Percentiles rank a stretch among this genome's conserved stretches.
These are phyloP conservation scores for Carpinus fangiana DNA, from an alignment of 306 rosid species.

Conservation along the genomic window DNA sequence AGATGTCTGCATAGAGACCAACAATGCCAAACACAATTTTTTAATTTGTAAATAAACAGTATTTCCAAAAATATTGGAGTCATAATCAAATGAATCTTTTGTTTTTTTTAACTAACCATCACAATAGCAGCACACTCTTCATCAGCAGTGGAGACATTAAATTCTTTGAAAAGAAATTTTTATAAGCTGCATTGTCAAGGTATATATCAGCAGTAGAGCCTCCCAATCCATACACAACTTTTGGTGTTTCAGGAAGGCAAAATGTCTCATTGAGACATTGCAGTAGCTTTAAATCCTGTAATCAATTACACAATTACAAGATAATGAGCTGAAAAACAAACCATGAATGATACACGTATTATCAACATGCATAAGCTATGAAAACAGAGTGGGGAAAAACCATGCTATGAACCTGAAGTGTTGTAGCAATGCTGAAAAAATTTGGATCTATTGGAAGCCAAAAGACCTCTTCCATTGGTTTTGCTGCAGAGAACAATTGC, in stretches of 20 bases:
- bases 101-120: not conserved
- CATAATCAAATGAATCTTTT: not conserved
- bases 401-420: constrained; percentile 2
- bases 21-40: not conserved
- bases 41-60: not conserved
- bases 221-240: constrained; percentile 23
- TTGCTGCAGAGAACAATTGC: constrained; percentile 12
- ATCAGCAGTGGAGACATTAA: constrained; percentile 21
- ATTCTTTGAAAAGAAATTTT: constrained; percentile 19
- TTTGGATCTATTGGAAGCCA: constrained; percentile 24
- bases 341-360: not conserved
- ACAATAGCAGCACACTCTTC: constrained; percentile 27
- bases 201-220: constrained; percentile 23
- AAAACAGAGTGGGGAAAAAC: not conserved
- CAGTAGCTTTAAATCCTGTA: constrained; percentile 13
- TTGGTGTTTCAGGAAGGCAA: constrained; percentile 21
- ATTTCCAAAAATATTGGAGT: not conserved
- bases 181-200: constrained; percentile 26
- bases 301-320: not conserved
- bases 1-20: constrained; percentile 17
- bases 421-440: constrained; percentile 4
- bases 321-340: not conserved
- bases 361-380: not conserved
- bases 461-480: constrained; percentile 24
- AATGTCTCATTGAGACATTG: constrained; percentile 19